phyloP scores from a whole-genome alignment of 2,329 filamentous ascomycete genomes.

The Colletotrichum simmondsii region DNA sequence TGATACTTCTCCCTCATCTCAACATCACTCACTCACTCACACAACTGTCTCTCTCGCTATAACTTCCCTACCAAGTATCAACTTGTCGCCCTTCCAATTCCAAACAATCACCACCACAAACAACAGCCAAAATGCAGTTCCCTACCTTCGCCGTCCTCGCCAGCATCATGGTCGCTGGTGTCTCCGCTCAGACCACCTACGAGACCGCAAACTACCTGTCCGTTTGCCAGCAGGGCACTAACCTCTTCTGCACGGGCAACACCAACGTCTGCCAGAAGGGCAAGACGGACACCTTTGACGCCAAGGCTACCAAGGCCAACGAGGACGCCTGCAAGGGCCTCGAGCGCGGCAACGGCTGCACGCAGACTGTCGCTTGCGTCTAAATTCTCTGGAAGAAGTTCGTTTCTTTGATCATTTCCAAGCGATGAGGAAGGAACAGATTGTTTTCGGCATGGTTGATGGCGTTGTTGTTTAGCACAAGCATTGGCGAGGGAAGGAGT shows the following conservation, averaged over 20 bases:
- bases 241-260: constrained; percentile 24
- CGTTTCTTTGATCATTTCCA: neutral
- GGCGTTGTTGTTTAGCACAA: too few relatives aligned
- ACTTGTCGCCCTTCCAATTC: neutral
- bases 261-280: neutral
- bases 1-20: neutral
- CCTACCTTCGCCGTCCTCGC: neutral
- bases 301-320: constrained; percentile 14
- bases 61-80: neutral
- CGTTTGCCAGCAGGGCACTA: constrained; percentile 1
- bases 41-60: neutral
- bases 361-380: constrained; percentile 19
- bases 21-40: neutral
- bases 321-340: constrained; percentile 10
- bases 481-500: too few relatives aligned
- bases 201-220: constrained; percentile 4
- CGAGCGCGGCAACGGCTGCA: neutral
- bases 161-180: neutral
- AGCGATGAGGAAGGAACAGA: neutral
- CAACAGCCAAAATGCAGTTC: constrained; percentile 21
- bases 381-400: neutral
- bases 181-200: constrained; percentile 4
- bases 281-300: constrained; percentile 16
- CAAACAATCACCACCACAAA: neutral
- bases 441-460: neutral